phyloP scores from a whole-genome alignment of 2,329 filamentous ascomycete genomes.

The Corniculantispora saksenae region DNA sequence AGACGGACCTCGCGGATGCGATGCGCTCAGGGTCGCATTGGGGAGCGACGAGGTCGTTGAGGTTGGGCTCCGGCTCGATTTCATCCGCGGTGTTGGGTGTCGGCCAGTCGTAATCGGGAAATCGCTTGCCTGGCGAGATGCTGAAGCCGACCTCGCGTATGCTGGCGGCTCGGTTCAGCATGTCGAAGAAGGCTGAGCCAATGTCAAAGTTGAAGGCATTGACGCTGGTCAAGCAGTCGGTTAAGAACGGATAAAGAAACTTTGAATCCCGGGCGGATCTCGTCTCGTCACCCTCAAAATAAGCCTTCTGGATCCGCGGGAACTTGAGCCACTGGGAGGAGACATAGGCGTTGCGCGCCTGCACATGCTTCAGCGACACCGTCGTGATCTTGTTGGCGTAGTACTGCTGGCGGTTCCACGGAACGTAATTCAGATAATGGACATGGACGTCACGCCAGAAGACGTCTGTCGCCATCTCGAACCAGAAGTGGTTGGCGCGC shows the following conservation, averaged over 20 bases:
- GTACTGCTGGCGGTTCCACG: background rate
- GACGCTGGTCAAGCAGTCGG: background rate
- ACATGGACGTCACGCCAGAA: background rate
- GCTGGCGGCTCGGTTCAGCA: background rate
- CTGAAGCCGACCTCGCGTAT: background rate
- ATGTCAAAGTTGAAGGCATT: background rate
- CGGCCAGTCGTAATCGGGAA: background rate
- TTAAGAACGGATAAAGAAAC: background rate
- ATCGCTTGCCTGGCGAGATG: background rate
- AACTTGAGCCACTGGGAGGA: background rate
- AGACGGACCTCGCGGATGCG: background rate
- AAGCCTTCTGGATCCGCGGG: background rate
- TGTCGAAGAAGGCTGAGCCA: background rate
- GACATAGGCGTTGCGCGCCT: background rate
- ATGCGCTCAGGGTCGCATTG: background rate
- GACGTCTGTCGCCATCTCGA: background rate
- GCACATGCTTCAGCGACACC: background rate
- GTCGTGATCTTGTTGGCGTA: background rate
- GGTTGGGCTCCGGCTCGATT: background rate
- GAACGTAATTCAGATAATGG: background rate
- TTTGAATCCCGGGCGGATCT: background rate
- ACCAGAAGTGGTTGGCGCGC: background rate
- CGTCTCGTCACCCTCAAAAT: background rate
- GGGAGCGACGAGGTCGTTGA: background rate
- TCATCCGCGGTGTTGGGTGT: background rate